Conservation (phyloP, 2,329 filamentous ascomycete genomes). For the Botryotinia globosa region DNA sequence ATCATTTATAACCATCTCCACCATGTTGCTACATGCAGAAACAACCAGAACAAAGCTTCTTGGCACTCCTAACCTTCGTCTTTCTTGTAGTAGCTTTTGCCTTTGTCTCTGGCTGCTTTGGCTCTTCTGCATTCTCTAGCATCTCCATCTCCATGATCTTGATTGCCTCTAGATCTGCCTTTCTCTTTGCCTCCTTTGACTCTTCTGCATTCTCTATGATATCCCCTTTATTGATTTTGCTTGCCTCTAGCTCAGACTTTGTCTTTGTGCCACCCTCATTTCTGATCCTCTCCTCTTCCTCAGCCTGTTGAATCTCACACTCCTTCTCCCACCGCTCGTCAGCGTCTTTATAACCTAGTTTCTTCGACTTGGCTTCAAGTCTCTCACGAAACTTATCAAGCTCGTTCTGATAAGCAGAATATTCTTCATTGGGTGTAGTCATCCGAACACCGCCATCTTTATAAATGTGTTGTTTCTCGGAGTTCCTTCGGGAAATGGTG, state of each 20-base stretch:
- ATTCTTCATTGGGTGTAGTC: not conserved
- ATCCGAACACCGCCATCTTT: not conserved
- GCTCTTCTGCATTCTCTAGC: fast-evolving
- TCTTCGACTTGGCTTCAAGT: not conserved
- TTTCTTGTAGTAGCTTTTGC: too few species aligned
- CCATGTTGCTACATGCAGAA: not conserved
- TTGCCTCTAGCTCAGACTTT: too few species aligned
- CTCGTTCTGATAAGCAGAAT: not conserved
- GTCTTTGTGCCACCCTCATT: not conserved
- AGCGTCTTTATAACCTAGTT: not conserved
- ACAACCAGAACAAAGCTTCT: not conserved
- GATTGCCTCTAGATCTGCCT: too few species aligned
- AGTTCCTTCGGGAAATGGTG: not conserved
- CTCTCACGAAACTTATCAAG: not conserved
- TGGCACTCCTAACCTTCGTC: too few species aligned
- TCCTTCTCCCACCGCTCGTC: constrained; percentile 6
- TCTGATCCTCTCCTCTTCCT: not conserved
- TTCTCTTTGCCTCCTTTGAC: not conserved
- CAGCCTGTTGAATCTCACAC: not conserved
- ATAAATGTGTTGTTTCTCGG: too few species aligned
- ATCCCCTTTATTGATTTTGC: too few species aligned
- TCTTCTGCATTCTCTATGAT: too few species aligned
- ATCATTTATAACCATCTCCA: not conserved
- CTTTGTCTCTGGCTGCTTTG: not conserved
- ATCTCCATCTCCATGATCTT: too few species aligned